phyloP scores from a whole-genome alignment of 192 early-diverging fungal genomes.

The Entomortierella chlamydospora region DNA sequence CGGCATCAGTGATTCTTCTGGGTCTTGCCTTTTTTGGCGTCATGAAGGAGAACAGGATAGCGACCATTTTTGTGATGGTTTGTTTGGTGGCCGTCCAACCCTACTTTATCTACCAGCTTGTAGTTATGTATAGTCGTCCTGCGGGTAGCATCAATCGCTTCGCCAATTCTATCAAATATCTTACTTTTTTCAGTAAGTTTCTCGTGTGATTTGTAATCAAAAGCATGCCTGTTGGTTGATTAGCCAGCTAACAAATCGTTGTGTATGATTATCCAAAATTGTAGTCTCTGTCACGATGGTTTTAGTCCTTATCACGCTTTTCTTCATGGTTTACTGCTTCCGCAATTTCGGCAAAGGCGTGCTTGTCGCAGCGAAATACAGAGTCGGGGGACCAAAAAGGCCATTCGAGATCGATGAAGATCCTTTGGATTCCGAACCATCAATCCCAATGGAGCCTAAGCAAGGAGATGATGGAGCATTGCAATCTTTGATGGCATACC shows the following conservation, averaged over 20 bases:
- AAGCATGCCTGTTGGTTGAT: no score
- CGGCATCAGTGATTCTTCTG: slow-evolving; percentile 31
- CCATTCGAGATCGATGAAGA: slow-evolving; percentile 55
- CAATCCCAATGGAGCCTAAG: slow-evolving; percentile 25
- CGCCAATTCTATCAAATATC: slow-evolving; percentile 28
- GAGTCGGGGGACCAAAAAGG: background rate
- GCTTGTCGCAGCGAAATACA: slow-evolving; percentile 30
- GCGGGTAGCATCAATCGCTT: slow-evolving; percentile 14
- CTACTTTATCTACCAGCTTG: slow-evolving; percentile 43
- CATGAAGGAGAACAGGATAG: slow-evolving; percentile 38
- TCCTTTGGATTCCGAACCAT: slow-evolving; percentile 18
- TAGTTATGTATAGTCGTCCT: slow-evolving; percentile 3
- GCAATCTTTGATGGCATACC: slow-evolving; percentile 42
- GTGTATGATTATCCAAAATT: background rate
- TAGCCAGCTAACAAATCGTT: no score
- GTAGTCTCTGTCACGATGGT: slow-evolving; percentile 46
- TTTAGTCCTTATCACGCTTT: slow-evolving; percentile 30
- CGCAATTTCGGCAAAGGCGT: slow-evolving; percentile 51
- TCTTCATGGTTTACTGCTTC: slow-evolving; percentile 53
- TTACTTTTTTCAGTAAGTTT: slow-evolving; percentile 54
- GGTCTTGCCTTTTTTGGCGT: slow-evolving; percentile 40
- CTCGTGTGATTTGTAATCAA: no score
- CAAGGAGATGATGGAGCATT: slow-evolving; percentile 32
- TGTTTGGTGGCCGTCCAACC: slow-evolving; percentile 35
- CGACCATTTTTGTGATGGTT: slow-evolving; percentile 35